Evolutionary conservation across 257 asterid genomes (phyloP).

Genomic region (Solanum chiquidenum): DNA sequence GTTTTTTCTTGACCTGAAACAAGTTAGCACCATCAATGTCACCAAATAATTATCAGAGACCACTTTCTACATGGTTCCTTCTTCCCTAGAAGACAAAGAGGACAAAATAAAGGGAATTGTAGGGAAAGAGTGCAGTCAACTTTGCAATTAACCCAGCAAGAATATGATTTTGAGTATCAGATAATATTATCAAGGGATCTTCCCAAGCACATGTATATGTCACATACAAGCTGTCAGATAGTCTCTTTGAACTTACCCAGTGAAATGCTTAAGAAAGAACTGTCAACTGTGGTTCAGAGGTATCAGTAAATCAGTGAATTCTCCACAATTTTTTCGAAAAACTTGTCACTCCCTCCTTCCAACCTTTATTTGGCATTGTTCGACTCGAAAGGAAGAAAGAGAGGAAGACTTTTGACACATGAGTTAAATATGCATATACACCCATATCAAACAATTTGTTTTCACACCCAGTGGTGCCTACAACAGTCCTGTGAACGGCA

Average conservation of each 20-base stretch:
- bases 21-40: background rate
- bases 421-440: background rate
- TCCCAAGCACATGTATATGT: background rate
- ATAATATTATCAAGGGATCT: background rate
- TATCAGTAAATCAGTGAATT: background rate
- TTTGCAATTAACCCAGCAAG: background rate
- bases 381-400: background rate
- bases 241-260: background rate
- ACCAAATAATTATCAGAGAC: background rate
- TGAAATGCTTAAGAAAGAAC: background rate
- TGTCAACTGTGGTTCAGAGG: background rate
- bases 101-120: background rate
- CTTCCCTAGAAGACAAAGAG: background rate
- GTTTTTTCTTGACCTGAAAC: slow-evolving; percentile 90
- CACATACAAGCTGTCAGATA: background rate
- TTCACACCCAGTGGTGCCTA: background rate
- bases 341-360: background rate
- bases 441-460: background rate
- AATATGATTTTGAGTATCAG: background rate
- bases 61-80: background rate
- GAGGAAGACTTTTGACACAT: background rate
- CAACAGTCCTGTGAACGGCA: background rate
- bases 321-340: background rate
- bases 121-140: background rate
- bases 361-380: background rate